Evolutionary conservation across 2,329 filamentous ascomycete species (phyloP).

Genomic region (Capronia coronata): DNA sequence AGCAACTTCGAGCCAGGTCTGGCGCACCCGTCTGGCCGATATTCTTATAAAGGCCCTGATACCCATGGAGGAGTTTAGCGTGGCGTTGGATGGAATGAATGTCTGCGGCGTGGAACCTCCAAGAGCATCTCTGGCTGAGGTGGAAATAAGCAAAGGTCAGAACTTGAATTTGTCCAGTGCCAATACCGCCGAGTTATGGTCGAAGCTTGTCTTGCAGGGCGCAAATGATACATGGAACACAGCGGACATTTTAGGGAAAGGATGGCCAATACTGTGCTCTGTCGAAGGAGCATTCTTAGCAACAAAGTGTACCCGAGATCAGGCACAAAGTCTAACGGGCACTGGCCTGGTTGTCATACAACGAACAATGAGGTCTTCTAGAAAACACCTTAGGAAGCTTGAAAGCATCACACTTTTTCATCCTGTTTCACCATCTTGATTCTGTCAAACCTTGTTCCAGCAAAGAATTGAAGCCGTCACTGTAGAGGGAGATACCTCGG

Average conservation of each 20-base stretch:
- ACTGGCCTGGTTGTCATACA: too few relatives aligned
- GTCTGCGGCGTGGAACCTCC: not conserved
- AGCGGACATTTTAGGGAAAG: not conserved
- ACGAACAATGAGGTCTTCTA: too few relatives aligned
- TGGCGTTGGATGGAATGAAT: not conserved
- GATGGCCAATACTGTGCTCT: too few relatives aligned
- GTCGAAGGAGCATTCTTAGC: too few relatives aligned
- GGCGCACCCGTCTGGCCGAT: constrained; percentile 6
- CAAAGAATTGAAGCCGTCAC: too few relatives aligned
- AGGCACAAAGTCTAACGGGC: too few relatives aligned
- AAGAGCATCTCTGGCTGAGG: not conserved
- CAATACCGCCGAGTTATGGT: not conserved
- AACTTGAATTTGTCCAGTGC: not conserved
- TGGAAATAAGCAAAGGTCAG: not conserved
- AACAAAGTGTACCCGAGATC: too few relatives aligned
- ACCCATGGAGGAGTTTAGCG: not conserved
- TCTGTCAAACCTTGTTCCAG: too few relatives aligned
- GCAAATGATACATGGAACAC: not conserved
- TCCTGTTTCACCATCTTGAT: too few relatives aligned
- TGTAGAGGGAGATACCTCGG: too few relatives aligned
- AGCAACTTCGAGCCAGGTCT: constrained; percentile 3
- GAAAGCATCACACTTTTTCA: too few relatives aligned
- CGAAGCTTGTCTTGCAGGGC: not conserved
- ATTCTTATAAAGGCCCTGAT: constrained; percentile 2
- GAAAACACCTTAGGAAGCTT: too few relatives aligned